These are phyloP conservation scores for Kodamaea anthophila DNA, from an alignment of 1,139 yeast species.

Conservation along the genomic window DNA sequence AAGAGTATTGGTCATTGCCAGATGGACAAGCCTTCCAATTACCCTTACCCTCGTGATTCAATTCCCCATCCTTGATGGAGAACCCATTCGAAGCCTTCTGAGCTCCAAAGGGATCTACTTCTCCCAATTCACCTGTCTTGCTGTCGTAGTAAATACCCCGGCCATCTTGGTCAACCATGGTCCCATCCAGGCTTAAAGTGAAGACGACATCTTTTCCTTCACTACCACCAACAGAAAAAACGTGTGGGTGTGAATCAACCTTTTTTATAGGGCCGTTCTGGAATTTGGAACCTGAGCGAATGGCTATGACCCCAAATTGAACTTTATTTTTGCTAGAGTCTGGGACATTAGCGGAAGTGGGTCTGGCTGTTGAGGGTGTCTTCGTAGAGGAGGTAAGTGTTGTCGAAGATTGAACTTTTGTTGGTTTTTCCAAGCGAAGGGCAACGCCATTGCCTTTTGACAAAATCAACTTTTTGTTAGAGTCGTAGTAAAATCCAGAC, in stretches of 20 bases:
- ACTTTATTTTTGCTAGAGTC: too few species aligned
- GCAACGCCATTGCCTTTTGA: neutral
- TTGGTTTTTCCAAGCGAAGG: conserved; percentile 3
- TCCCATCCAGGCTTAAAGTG: conserved; percentile 19
- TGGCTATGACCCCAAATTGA: conserved; percentile 15
- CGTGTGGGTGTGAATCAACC: conserved; percentile 25
- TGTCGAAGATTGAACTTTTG: conserved; percentile 1
- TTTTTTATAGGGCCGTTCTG: conserved; percentile 20
- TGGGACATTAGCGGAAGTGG: too few species aligned
- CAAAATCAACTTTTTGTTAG: neutral
- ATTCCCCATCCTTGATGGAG: conserved; percentile 10
- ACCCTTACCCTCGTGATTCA: conserved; percentile 17
- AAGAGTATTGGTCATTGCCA: conserved; percentile 19
- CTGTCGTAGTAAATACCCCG: conserved; percentile 20
- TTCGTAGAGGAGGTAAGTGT: too few species aligned
- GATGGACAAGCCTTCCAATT: conserved; percentile 24
- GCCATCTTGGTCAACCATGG: conserved; percentile 25
- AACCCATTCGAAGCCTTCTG: conserved; percentile 1
- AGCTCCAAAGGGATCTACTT: conserved; percentile 5
- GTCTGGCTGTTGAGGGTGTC: too few species aligned
- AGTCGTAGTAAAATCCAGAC: conserved; percentile 1
- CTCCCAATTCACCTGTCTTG: conserved; percentile 12
- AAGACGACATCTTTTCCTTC: conserved; percentile 21
- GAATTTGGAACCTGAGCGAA: conserved; percentile 18
- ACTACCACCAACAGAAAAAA: conserved; percentile 27